These are phyloP conservation scores for Penicillium samsonianum DNA, from an alignment of 495 filamentous ascomycete species.

Conservation along the genomic window DNA sequence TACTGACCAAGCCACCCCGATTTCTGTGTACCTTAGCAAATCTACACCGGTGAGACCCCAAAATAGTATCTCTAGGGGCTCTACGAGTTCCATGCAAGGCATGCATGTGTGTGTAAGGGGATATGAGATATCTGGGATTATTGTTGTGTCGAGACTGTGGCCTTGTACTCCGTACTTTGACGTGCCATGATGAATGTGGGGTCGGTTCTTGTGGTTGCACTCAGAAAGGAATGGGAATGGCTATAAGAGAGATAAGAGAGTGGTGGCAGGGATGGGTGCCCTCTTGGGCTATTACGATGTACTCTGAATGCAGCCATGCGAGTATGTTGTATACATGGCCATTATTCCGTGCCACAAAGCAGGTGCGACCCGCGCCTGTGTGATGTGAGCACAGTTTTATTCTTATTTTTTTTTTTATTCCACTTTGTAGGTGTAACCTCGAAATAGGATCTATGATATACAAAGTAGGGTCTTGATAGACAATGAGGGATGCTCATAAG, in stretches of 20 bases:
- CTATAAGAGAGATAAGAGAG: not conserved
- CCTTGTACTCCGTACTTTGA: not conserved
- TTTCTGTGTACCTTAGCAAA: not conserved
- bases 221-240: not conserved
- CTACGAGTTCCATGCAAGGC: not conserved
- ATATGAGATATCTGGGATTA: not conserved
- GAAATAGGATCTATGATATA: not conserved
- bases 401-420: not conserved
- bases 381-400: not conserved
- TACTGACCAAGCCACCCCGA: not conserved
- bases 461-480: not conserved
- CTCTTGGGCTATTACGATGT: not conserved
- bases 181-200: slow-evolving; percentile 2
- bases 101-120: slow-evolving; percentile 7
- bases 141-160: not conserved
- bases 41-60: not conserved
- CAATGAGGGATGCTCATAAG: not conserved
- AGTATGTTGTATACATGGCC: slow-evolving; percentile 2
- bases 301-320: slow-evolving; percentile 1
- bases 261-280: not conserved
- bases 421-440: slow-evolving; percentile 1
- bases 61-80: slow-evolving; percentile 1
- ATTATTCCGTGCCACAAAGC: slow-evolving; percentile 7
- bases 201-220: not conserved
- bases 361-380: slow-evolving; percentile 12